phyloP scores from a whole-genome alignment of 352 stramenopile species.

The Pythium utonaiense region DNA sequence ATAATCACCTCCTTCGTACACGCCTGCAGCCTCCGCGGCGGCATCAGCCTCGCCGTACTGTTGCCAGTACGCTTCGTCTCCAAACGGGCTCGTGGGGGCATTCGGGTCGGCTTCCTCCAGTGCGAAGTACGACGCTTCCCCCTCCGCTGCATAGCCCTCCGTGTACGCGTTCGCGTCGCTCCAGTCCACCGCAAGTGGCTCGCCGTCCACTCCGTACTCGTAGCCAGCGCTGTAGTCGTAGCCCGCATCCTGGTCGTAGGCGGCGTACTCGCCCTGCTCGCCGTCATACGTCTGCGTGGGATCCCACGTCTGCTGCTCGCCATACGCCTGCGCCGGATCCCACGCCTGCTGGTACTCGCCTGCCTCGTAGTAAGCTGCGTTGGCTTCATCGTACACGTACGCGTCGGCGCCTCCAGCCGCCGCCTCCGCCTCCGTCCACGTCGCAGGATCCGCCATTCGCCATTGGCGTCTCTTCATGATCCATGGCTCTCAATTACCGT shows the following conservation, averaged over 20 bases:
- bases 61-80: constrained; percentile 49
- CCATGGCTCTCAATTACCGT: not conserved
- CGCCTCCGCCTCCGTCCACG: not conserved
- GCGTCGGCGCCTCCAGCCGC: not conserved
- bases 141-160: not conserved
- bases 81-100: constrained; percentile 29
- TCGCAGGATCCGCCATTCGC: not conserved
- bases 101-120: constrained; percentile 9
- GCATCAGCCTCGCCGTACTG: constrained; percentile 19
- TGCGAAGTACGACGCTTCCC: constrained; percentile 18
- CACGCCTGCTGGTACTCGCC: not conserved
- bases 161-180: constrained; percentile 6
- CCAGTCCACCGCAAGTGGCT: not conserved
- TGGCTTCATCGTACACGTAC: constrained; percentile 7
- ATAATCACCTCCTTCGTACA: not conserved
- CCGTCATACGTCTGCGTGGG: not conserved
- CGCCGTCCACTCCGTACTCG: not conserved
- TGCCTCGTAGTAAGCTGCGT: not conserved
- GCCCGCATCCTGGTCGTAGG: not conserved
- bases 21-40: not conserved
- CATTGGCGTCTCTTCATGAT: constrained; percentile 8
- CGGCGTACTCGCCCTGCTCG: not conserved
- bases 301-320: not conserved
- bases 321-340: not conserved
- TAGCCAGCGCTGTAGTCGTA: constrained; percentile 4